These are phyloP conservation scores for Pterocarpus santalinus DNA, from an alignment of 306 rosid species.

Conservation along the genomic window DNA sequence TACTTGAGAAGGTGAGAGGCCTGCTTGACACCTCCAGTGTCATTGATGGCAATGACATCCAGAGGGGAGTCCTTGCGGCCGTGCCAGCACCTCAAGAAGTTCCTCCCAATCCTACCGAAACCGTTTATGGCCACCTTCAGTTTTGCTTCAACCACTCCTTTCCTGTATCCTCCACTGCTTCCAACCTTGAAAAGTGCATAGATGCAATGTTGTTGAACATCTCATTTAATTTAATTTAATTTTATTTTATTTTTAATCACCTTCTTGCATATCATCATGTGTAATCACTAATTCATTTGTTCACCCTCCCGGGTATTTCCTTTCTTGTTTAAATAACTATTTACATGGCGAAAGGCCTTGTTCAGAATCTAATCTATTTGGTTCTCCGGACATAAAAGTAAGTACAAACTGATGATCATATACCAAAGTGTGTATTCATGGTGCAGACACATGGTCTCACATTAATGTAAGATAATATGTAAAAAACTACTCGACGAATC, in stretches of 20 bases:
- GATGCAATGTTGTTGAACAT: conserved; percentile 13
- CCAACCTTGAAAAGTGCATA: conserved; percentile 58
- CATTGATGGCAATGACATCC: conserved; percentile 92
- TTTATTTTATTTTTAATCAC: background rate
- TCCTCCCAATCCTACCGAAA: conserved; percentile 95
- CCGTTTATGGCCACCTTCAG: conserved; percentile 96
- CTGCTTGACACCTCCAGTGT: conserved; percentile 95
- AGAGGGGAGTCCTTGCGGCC: conserved; percentile 97
- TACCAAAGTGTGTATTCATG: background rate
- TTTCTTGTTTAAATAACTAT: background rate
- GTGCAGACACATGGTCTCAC: conserved; percentile 15
- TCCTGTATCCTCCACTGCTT: conserved; percentile 72
- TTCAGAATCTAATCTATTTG: background rate
- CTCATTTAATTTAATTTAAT: background rate
- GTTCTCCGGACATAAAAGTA: background rate
- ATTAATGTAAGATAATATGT: conserved; percentile 28
- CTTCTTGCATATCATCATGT: background rate
- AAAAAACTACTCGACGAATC: background rate
- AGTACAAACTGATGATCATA: conserved; percentile 12
- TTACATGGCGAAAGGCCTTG: conserved; percentile 9
- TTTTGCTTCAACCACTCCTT: conserved; percentile 77
- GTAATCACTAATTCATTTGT: background rate
- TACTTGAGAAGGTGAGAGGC: conserved; percentile 99
- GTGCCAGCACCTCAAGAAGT: conserved; percentile 98
- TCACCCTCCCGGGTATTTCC: background rate